These are phyloP conservation scores for Beauveria medogensis DNA, from an alignment of 2,329 filamentous ascomycete genomes.

Conservation along the genomic window DNA sequence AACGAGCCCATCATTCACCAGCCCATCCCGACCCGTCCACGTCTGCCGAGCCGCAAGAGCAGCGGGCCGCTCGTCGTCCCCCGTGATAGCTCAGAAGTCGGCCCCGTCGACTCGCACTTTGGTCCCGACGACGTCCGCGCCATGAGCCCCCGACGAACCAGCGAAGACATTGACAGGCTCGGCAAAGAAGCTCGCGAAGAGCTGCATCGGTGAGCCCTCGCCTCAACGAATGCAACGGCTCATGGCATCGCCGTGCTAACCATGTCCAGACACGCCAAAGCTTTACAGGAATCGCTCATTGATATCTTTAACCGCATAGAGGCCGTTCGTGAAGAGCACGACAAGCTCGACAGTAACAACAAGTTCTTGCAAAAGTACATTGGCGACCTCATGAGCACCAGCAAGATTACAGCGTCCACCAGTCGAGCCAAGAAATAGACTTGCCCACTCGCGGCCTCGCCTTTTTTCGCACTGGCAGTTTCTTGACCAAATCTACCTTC, in stretches of 20 bases:
- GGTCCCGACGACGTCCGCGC: conserved; percentile 83
- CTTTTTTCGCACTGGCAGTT: not conserved
- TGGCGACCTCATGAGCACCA: conserved; percentile 86
- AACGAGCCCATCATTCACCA: conserved; percentile 37
- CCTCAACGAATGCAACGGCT: conserved; percentile 5
- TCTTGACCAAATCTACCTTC: not conserved
- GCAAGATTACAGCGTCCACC: conserved; percentile 57
- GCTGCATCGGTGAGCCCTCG: conserved; percentile 42
- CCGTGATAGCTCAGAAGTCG: conserved; percentile 65
- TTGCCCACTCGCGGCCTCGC: not conserved
- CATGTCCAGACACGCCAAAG: conserved; percentile 69
- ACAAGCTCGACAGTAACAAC: conserved; percentile 95
- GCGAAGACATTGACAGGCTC: conserved; percentile 81
- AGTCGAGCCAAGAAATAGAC: conserved; percentile 46
- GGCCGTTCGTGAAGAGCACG: conserved; percentile 86
- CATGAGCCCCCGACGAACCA: conserved; percentile 90
- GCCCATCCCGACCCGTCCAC: conserved; percentile 52
- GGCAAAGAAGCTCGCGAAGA: conserved; percentile 71
- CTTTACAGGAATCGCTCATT: conserved; percentile 79
- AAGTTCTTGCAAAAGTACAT: conserved; percentile 98
- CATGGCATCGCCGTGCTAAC: not conserved
- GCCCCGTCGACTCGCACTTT: conserved; percentile 65
- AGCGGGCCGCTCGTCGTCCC: conserved; percentile 79
- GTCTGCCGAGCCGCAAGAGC: conserved; percentile 64
- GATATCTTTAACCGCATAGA: conserved; percentile 91